Percentiles rank a stretch among this genome's conserved stretches.
Evolutionary conservation across 2,329 filamentous ascomycete genomes (phyloP).

Genomic region (Bipolaris bicolor): DNA sequence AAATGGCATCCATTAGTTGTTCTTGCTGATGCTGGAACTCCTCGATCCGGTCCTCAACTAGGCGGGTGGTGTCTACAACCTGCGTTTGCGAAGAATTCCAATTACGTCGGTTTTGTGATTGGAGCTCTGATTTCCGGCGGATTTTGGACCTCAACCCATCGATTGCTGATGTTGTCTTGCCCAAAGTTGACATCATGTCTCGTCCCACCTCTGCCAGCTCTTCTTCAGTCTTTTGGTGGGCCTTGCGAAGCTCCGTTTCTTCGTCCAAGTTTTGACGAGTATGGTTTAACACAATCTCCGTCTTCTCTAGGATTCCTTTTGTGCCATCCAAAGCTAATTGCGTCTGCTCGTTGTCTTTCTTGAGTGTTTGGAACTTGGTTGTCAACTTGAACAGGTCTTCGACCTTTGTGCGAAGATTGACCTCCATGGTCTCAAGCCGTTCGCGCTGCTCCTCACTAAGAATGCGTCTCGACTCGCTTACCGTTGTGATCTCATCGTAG

Average conservation of each 20-base stretch:
- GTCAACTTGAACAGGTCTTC: constrained; percentile 89
- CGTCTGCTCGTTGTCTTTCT: constrained; percentile 86
- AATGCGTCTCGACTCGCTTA: constrained; percentile 91
- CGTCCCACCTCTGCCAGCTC: constrained; percentile 75
- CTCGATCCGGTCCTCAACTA: constrained; percentile 77
- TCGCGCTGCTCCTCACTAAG: constrained; percentile 90
- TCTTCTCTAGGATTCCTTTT: constrained; percentile 81
- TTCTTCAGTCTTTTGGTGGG: constrained; percentile 84
- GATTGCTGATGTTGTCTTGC: constrained; percentile 79
- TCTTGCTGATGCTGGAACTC: constrained; percentile 76
- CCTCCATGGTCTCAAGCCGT: constrained; percentile 90
- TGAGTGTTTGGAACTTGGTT: constrained; percentile 83
- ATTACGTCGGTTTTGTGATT: constrained; percentile 75
- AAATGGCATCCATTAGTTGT: constrained; percentile 70
- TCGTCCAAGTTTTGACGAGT: constrained; percentile 79
- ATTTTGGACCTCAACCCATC: constrained; percentile 85
- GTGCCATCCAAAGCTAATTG: constrained; percentile 76
- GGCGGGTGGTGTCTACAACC: constrained; percentile 75
- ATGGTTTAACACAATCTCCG: constrained; percentile 79
- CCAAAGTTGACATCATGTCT: constrained; percentile 77
- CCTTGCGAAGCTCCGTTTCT: constrained; percentile 78
- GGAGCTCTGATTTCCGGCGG: constrained; percentile 81
- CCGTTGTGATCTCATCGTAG: constrained; percentile 88
- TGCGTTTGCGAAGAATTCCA: constrained; percentile 80
- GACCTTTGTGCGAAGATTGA: constrained; percentile 88